These are phyloP conservation scores for Martiniozyma abietophila DNA, from an alignment of 805 yeast genomes.

Conservation along the genomic window DNA sequence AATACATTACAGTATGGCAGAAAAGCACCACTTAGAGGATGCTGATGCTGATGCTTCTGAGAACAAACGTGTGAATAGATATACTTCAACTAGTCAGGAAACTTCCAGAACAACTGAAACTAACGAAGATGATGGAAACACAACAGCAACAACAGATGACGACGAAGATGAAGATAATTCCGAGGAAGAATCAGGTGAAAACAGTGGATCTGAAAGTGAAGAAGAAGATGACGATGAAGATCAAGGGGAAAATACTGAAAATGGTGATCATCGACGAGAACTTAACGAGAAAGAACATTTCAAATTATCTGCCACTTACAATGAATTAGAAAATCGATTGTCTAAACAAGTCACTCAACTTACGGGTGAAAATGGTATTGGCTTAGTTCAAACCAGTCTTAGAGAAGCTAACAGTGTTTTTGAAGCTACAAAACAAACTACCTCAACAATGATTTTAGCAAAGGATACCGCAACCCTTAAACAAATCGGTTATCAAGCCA, in stretches of 20 bases:
- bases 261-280: slow-evolving; percentile 7
- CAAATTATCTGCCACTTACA: slow-evolving; percentile 19
- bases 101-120: too few relatives aligned
- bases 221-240: slow-evolving; percentile 11
- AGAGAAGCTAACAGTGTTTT: slow-evolving; percentile 39
- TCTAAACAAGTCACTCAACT: slow-evolving; percentile 37
- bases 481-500: slow-evolving; percentile 53
- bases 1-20: too few relatives aligned
- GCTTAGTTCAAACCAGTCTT: slow-evolving; percentile 36
- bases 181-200: slow-evolving; percentile 3
- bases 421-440: slow-evolving; percentile 29
- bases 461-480: slow-evolving; percentile 58
- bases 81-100: too few relatives aligned
- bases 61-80: slow-evolving; percentile 4
- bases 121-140: neutral
- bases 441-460: slow-evolving; percentile 36
- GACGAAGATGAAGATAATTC: neutral
- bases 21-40: too few relatives aligned
- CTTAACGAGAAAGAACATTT: slow-evolving; percentile 21
- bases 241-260: slow-evolving; percentile 10
- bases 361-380: slow-evolving; percentile 49
- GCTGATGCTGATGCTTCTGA: too few relatives aligned
- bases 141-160: neutral
- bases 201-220: slow-evolving; percentile 3
- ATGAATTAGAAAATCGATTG: slow-evolving; percentile 18